Base-by-base conservation (phyloP, 2,329 filamentous ascomycete genomes). In the Diaporthe citriasiana region DNA sequence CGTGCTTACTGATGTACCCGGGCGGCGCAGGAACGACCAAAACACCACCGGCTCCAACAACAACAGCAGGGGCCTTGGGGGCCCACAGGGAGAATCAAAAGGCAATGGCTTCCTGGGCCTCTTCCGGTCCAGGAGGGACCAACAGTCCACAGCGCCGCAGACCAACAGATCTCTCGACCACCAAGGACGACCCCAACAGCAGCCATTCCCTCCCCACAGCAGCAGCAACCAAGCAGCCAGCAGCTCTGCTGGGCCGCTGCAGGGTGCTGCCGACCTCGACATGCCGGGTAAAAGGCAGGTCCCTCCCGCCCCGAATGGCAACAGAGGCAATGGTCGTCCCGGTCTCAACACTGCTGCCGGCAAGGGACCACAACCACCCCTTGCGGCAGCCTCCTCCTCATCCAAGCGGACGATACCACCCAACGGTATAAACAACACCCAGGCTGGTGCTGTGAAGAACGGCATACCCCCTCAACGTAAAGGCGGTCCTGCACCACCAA, bases 1-100 rank as follows among this genome's bases (percentile, higher is more conserved):
- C 70, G 35, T 35, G 70, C 70, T 71, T 63, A 71, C 70, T 22
- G 56, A 71, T 53, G 56, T 63, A 63, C 50, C 70, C 35, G 13
- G 17, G 38, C 50, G 47, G 47, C 70, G 59, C 40, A 71, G 56
- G 56, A 63, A 45, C 38, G 25, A 27, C 56, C 45, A 22, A 51
- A 71, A 55, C 40, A 63, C 35, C 56, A 53, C 19, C 56, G 30
- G 47, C 30, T 27, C 47, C 22, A 30, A 30, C 56, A 51, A 4
- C 47, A 71, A 25, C 72, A 55, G 56, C 72, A 55, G 56, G 30
- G 55, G 53, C 42, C 17, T 56, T n/a, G 72, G 47, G 22, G 72
- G 33, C 50, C 66, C 50, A 19, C 56, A 65, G 40, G 47, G 35
- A 55, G 45, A 60, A 42, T 57, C 51, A 63, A 57, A 73, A 51